Base-by-base conservation (phyloP, 441 rosid species). In the Gossypium trilobum region DNA sequence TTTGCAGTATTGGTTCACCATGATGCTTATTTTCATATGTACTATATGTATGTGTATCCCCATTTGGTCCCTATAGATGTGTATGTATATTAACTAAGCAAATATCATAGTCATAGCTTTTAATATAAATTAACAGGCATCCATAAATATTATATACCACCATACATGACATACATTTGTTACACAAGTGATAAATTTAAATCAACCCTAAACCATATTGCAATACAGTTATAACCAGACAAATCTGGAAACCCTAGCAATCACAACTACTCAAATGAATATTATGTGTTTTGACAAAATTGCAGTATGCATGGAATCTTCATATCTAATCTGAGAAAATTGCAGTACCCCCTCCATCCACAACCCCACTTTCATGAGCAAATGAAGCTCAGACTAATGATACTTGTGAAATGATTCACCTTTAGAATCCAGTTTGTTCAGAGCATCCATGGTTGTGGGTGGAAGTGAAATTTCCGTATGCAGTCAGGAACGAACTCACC, bases 391-490 rank as follows among this genome's bases (percentile, higher is more conserved):
- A 39, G 67, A 5, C 9, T 16, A 27, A n/a, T 63, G 50, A 19
- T n/a, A 6, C 17, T 9, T 33, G 33, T 55, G 11, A 14, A 51
- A 13, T 76, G 57, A 51, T 19, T 56, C 63, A 57, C 62, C n/a
- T 72, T 59, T 7, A 2, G 0, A 17, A 23, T 78, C 14, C 4
- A 17, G 19, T 66, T 72, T 56, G 67, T 44, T 39, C 59, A 9
- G 31, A 55, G 27, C 59, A n/a, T 52, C 57, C 22, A 20, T 52
- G 23, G 22, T 10, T 20, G 20, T 52, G 57, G 57, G 17, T 52
- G 29, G 74, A 62, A 33, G 17, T 52, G 29, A 77, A 68, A 33
- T 36, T 75, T 70, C 62, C 50, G 0, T 0, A 58, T 16, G 39
- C 60, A 33, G 6, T 56, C 73, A 4, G 39, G 44, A 56, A 50